A percentile compares a stretch with the other conserved stretches of the same genome.
Conservation (phyloP, 169 alveolate genomes). For the Plasmodium berghei region DNA sequence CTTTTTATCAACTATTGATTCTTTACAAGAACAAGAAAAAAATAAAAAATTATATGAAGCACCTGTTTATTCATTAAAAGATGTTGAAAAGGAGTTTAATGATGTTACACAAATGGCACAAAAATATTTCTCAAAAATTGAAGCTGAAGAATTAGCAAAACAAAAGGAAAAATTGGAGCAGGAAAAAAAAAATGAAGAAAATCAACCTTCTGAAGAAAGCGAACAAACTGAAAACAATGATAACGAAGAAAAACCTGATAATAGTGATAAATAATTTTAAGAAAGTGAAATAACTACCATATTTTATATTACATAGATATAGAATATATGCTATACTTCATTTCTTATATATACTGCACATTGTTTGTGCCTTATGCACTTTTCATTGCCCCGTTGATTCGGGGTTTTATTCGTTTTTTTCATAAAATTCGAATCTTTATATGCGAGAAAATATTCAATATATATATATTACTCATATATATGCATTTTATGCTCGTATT, state of each 20-base stretch:
- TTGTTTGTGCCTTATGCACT: too few species aligned
- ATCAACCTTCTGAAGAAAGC: conserved; percentile 40
- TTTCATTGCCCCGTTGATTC: too few species aligned
- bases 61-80: conserved; percentile 79
- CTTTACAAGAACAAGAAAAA: conserved; percentile 75
- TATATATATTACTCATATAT: too few species aligned
- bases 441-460: too few species aligned
- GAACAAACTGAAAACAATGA: conserved; percentile 44
- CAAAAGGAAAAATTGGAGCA: conserved; percentile 57
- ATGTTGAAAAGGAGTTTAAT: conserved; percentile 77
- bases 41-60: conserved; percentile 67
- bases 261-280: conserved; percentile 10
- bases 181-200: conserved; percentile 73
- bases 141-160: conserved; percentile 72
- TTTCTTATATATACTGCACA: too few species aligned
- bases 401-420: too few species aligned
- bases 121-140: conserved; percentile 63
- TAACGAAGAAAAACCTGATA: conserved; percentile 12
- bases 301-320: not conserved
- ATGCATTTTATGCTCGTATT: too few species aligned
- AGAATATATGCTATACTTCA: not conserved
- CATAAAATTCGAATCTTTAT: too few species aligned
- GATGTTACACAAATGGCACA: conserved; percentile 79
- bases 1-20: conserved; percentile 12
- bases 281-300: not conserved